A percentile compares a stretch with the other conserved stretches of the same genome.
Conservation (phyloP, 1,284 basidiomycete genomes). For the Schizophyllum commune region DNA sequence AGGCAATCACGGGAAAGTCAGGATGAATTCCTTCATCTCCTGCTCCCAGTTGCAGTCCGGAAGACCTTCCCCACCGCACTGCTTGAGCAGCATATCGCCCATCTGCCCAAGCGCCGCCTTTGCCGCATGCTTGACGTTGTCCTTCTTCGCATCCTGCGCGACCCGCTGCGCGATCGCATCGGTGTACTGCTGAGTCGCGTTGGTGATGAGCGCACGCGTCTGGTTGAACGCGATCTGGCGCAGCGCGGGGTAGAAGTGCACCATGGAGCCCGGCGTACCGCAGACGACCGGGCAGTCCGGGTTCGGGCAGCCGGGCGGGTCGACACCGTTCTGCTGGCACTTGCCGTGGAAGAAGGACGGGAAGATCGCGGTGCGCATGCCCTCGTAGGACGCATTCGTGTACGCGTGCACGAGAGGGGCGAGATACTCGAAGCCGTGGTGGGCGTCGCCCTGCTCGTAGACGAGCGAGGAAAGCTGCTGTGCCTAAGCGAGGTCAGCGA, state of each 20-base stretch:
- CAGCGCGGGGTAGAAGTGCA: constrained; percentile 54
- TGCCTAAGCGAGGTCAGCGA: constrained; percentile 1
- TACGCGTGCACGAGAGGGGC: constrained; percentile 41
- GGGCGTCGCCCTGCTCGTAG: neutral
- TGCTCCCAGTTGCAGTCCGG: constrained; percentile 53
- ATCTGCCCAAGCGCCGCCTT: neutral
- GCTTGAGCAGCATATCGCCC: constrained; percentile 21
- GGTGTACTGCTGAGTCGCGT: constrained; percentile 28
- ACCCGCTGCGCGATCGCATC: constrained; percentile 33
- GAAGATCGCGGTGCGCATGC: constrained; percentile 48
- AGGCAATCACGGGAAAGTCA: constrained; percentile 46
- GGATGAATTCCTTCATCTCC: constrained; percentile 53
- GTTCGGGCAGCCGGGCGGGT: constrained; percentile 66
- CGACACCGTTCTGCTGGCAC: constrained; percentile 40
- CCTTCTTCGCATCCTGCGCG: constrained; percentile 17
- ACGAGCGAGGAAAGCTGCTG: neutral
- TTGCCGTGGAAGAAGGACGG: constrained; percentile 68
- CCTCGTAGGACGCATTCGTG: constrained; percentile 31
- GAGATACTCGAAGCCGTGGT: constrained; percentile 16
- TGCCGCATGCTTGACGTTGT: constrained; percentile 1
- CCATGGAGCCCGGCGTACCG: constrained; percentile 71
- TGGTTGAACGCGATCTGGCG: constrained; percentile 41
- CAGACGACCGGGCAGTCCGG: constrained; percentile 70
- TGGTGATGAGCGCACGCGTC: constrained; percentile 28
- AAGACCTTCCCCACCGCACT: constrained; percentile 44